Evolutionary conservation across 805 yeast genomes (phyloP).

Genomic region (Nakazawaea ernobii): DNA sequence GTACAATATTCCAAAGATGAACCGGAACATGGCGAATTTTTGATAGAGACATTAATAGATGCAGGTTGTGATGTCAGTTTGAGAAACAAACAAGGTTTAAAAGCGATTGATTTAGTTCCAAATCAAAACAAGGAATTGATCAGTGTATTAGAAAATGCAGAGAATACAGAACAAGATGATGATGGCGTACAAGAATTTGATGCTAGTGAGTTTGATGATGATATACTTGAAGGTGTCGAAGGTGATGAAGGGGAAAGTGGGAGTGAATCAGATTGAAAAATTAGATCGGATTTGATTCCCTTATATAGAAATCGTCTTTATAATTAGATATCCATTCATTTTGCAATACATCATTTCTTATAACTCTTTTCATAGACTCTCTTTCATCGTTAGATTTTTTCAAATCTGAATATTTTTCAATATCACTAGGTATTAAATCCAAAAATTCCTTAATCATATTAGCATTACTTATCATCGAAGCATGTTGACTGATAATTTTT

Average conservation of each 20-base stretch:
- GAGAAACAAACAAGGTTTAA: conserved; percentile 56
- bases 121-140: conserved; percentile 47
- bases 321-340: background rate
- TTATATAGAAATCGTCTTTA: conserved; percentile 33
- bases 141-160: conserved; percentile 74
- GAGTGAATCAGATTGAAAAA: conserved; percentile 31
- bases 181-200: conserved; percentile 25
- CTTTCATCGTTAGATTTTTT: background rate
- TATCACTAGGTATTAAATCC: background rate
- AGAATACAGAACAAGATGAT: conserved; percentile 43
- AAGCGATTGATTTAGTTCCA: conserved; percentile 61
- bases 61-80: conserved; percentile 83
- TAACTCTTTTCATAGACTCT: conserved; percentile 7
- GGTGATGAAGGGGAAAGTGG: conserved; percentile 25
- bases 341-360: conserved; percentile 2
- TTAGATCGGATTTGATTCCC: conserved; percentile 22
- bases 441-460: background rate
- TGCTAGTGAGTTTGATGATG: conserved; percentile 29
- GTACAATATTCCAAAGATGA: conserved; percentile 72
- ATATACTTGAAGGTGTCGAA: conserved; percentile 27
- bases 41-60: conserved; percentile 77
- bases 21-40: conserved; percentile 76
- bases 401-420: conserved; percentile 10
- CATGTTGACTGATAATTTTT: background rate
- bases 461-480: conserved; percentile 1